A percentile compares a stretch with the other conserved stretches of the same genome.
phyloP scores from a whole-genome alignment of 441 rosid species.

The Melastoma candidum region DNA sequence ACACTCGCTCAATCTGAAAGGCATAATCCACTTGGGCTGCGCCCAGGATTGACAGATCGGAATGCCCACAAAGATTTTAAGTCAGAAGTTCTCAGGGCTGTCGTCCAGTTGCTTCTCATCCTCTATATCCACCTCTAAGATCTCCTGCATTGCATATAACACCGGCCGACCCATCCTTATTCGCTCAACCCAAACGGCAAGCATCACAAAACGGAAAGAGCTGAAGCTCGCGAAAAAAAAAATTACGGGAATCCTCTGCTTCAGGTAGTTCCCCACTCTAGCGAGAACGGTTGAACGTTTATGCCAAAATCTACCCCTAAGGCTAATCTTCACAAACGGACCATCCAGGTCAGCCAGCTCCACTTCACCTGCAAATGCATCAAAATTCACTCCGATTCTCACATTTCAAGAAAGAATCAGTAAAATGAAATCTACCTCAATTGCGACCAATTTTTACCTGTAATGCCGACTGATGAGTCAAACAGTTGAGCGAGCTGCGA shows the following conservation, averaged over 20 bases:
- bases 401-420: background rate
- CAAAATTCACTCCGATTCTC: background rate
- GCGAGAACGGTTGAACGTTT: slow-evolving; percentile 65
- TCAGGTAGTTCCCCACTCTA: slow-evolving; percentile 76
- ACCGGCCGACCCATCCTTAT: background rate
- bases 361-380: slow-evolving; percentile 33
- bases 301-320: slow-evolving; percentile 89
- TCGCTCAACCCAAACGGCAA: background rate
- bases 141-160: slow-evolving; percentile 32
- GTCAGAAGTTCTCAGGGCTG: slow-evolving; percentile 80
- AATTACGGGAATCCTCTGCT: slow-evolving; percentile 84
- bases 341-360: slow-evolving; percentile 89
- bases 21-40: too few relatives aligned
- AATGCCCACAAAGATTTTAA: too few relatives aligned
- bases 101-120: slow-evolving; percentile 88
- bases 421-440: too few relatives aligned
- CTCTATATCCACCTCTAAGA: slow-evolving; percentile 81
- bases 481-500: slow-evolving; percentile 73
- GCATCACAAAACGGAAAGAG: background rate
- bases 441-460: slow-evolving; percentile 35
- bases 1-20: too few relatives aligned
- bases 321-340: slow-evolving; percentile 79
- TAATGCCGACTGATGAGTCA: slow-evolving; percentile 65
- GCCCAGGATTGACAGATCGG: too few relatives aligned
- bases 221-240: background rate